Percentiles rank a stretch among this genome's conserved stretches.
phyloP scores from a whole-genome alignment of 2,329 filamentous ascomycete genomes.

The Aureobasidium melanogenum region DNA sequence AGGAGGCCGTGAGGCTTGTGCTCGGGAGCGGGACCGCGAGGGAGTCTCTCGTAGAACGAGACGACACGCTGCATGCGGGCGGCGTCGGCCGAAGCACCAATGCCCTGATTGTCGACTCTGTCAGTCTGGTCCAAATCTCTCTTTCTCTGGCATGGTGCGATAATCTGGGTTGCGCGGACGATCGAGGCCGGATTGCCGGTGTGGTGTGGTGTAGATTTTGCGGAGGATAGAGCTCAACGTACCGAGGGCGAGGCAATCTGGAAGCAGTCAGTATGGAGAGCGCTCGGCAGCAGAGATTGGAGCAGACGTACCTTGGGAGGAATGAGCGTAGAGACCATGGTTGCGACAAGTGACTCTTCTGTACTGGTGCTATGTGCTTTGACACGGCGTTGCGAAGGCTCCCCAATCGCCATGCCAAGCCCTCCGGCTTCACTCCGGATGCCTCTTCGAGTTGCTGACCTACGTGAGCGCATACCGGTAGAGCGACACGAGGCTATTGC shows the following conservation, averaged over 20 bases:
- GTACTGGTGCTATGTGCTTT: neutral
- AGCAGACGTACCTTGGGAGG: slow-evolving; percentile 76
- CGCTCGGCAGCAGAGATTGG: neutral
- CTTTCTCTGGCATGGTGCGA: neutral
- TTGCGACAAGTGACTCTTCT: slow-evolving; percentile 16
- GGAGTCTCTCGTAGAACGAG: slow-evolving; percentile 97
- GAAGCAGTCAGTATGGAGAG: slow-evolving; percentile 20
- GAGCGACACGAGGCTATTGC: neutral
- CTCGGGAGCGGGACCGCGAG: slow-evolving; percentile 81
- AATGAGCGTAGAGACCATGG: slow-evolving; percentile 74
- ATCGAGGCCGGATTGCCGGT: neutral
- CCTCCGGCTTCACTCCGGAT: slow-evolving; percentile 2
- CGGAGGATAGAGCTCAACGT: slow-evolving; percentile 36
- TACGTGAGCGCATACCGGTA: neutral
- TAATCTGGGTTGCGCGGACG: neutral
- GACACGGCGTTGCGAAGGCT: slow-evolving; percentile 7
- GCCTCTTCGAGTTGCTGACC: slow-evolving; percentile 3
- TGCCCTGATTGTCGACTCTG: slow-evolving; percentile 53
- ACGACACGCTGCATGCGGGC: slow-evolving; percentile 96
- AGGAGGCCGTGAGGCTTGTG: slow-evolving; percentile 72
- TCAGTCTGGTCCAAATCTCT: slow-evolving; percentile 16
- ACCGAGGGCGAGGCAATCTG: slow-evolving; percentile 79
- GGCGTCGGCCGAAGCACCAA: slow-evolving; percentile 91
- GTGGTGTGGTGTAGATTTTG: slow-evolving; percentile 3
- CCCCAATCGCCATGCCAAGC: slow-evolving; percentile 2